Percentiles rank a stretch among this genome's conserved stretches.
Conservation (phyloP, 352 stramenopile genomes). For the Phytophthora megakarya region DNA sequence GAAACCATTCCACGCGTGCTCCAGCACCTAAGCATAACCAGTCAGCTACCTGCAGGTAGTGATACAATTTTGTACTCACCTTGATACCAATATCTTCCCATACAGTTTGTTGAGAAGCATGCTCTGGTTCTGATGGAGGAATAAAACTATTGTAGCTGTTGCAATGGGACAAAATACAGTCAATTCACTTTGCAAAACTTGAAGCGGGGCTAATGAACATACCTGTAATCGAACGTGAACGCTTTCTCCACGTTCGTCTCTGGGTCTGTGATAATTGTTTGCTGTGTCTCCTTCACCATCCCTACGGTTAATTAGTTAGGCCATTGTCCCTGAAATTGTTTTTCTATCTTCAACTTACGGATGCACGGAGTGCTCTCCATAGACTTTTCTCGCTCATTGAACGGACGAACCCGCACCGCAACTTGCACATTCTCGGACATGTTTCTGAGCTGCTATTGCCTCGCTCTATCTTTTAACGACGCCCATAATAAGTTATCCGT, state of each 20-base stretch:
- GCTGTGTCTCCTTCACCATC: constrained; percentile 80
- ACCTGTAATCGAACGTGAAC: constrained; percentile 91
- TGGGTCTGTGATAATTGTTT: constrained; percentile 86
- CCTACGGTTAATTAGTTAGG: constrained; percentile 38
- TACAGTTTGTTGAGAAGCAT: constrained; percentile 82
- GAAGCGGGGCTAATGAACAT: background rate
- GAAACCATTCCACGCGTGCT: constrained; percentile 91
- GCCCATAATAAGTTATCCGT: constrained; percentile 27
- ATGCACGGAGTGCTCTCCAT: constrained; percentile 77
- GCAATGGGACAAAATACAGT: background rate
- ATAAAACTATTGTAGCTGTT: constrained; percentile 86
- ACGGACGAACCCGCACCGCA: constrained; percentile 78
- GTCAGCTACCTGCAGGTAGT: background rate
- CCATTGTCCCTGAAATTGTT: background rate
- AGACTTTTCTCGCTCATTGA: constrained; percentile 81
- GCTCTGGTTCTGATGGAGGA: constrained; percentile 50
- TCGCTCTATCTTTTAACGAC: background rate
- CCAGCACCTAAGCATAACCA: constrained; percentile 52
- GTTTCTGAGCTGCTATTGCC: background rate
- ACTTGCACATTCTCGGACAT: constrained; percentile 90
- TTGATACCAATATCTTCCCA: constrained; percentile 89
- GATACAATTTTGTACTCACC: constrained; percentile 21
- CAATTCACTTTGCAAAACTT: background rate
- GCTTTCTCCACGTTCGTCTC: constrained; percentile 75
- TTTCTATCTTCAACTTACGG: constrained; percentile 39